Conservation (phyloP, 1,284 basidiomycete genomes). For the Prillingera fragicola region DNA sequence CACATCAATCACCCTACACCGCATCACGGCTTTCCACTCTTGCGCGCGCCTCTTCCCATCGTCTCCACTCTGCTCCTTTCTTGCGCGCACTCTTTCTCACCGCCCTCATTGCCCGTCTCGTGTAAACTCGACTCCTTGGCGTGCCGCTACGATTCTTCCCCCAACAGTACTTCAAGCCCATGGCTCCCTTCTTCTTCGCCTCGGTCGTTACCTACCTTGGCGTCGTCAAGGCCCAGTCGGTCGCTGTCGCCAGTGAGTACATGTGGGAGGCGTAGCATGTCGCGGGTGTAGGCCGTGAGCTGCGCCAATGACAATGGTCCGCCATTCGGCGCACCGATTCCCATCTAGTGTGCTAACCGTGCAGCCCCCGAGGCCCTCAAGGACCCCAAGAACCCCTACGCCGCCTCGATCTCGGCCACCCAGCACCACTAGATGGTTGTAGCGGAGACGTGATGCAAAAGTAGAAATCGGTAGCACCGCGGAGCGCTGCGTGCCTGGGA, state of each 20-base stretch:
- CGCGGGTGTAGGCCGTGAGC: background rate
- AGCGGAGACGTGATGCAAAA: constrained; percentile 12
- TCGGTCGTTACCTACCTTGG: constrained; percentile 34
- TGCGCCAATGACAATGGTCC: background rate
- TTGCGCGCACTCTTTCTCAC: background rate
- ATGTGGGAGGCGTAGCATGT: background rate
- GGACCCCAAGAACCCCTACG: constrained; percentile 37
- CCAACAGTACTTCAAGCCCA: constrained; percentile 37
- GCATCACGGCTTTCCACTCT: background rate
- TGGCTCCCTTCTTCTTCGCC: constrained; percentile 42
- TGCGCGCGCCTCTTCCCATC: background rate
- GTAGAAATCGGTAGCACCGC: no score
- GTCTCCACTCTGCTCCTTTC: background rate
- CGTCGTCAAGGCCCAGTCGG: constrained; percentile 37
- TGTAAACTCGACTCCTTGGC: no score
- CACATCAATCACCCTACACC: background rate
- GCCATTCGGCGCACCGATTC: background rate
- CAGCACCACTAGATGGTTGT: constrained; percentile 7
- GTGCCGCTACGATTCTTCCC: background rate
- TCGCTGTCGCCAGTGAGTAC: constrained; percentile 35
- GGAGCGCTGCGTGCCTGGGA: no score
- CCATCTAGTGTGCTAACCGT: constrained; percentile 4
- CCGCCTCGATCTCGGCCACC: constrained; percentile 17
- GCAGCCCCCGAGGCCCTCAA: constrained; percentile 32
- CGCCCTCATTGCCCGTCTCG: background rate